Evolutionary conservation across 345 rosid species (phyloP).

Genomic region (Euphorbia lathyris): DNA sequence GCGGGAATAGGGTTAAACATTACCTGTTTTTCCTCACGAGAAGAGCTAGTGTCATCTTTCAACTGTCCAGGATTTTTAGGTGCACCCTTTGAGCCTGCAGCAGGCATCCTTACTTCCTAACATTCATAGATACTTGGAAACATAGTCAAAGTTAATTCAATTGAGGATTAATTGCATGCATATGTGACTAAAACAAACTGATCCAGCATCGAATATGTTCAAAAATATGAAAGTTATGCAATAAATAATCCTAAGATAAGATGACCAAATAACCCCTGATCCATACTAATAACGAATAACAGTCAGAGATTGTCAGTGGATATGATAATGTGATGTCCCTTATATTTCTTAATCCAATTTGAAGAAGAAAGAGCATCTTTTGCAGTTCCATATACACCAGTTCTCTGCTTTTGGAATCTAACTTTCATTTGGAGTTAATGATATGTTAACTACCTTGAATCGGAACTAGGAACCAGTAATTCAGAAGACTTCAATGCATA

Average conservation of each 20-base stretch:
- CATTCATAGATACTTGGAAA: constrained; percentile 23
- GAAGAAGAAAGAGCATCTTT: background rate
- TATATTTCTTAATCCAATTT: background rate
- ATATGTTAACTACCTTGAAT: background rate
- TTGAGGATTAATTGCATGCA: constrained; percentile 3
- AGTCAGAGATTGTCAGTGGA: background rate
- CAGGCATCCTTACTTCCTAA: constrained; percentile 98
- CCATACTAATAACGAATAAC: background rate
- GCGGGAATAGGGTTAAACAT: background rate
- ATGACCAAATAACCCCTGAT: constrained; percentile 8
- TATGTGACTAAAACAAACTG: constrained; percentile 8
- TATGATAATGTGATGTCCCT: background rate
- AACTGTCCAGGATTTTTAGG: constrained; percentile 67
- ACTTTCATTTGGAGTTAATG: background rate
- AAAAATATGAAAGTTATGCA: constrained; percentile 2
- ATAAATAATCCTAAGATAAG: background rate
- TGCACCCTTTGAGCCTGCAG: constrained; percentile 84
- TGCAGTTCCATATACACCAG: background rate
- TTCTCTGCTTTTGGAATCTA: background rate
- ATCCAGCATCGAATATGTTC: background rate
- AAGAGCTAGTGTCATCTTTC: constrained; percentile 79
- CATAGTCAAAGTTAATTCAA: background rate
- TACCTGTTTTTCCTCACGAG: constrained; percentile 92
- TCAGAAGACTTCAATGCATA: background rate
- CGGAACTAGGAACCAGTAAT: background rate